These are phyloP conservation scores for Dysphania ambrosioides DNA, from an alignment of 148 eudicot genomes.

Conservation along the genomic window DNA sequence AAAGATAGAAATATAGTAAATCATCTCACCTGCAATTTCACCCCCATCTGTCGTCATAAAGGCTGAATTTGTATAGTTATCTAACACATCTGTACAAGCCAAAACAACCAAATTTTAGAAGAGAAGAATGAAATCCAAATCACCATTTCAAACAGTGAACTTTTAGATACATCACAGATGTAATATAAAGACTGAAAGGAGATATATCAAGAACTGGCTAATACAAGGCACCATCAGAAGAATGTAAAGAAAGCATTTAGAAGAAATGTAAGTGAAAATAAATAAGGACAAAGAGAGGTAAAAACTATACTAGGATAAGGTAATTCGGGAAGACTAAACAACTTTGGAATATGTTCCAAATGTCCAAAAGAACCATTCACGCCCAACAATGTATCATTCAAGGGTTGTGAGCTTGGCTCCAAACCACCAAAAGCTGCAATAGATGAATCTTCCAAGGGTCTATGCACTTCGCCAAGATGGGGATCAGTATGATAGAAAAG, in stretches of 20 bases:
- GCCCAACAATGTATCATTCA: constrained; percentile 48
- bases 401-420: constrained; percentile 48
- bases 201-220: neutral
- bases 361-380: constrained; percentile 45
- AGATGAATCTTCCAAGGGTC: constrained; percentile 46
- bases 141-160: neutral
- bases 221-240: neutral
- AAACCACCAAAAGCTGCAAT: constrained; percentile 51
- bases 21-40: constrained; percentile 58
- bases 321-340: constrained; percentile 59
- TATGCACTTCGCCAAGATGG: constrained; percentile 45
- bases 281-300: constrained; percentile 11
- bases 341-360: constrained; percentile 57
- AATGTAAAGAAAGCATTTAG: neutral
- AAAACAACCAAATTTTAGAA: constrained; percentile 16
- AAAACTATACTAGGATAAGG: constrained; percentile 51
- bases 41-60: constrained; percentile 40
- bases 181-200: neutral
- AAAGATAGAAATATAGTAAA: neutral
- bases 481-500: constrained; percentile 42
- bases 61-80: constrained; percentile 52
- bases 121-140: neutral
- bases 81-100: constrained; percentile 44
- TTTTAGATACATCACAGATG: neutral
- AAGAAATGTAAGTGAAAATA: neutral